phyloP scores from a whole-genome alignment of 345 rosid genomes.

The Punica granatum region DNA sequence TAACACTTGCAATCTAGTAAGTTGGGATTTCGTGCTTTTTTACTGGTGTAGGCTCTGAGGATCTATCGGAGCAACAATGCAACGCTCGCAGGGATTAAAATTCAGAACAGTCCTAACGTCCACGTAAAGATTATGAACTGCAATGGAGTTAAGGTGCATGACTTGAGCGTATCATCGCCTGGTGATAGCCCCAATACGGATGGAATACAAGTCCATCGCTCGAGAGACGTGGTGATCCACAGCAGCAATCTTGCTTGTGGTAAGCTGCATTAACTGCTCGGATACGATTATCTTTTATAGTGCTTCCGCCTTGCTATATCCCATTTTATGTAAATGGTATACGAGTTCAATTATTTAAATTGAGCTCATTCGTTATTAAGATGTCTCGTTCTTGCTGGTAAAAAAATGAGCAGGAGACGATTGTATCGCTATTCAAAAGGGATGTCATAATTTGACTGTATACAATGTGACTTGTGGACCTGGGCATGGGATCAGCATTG shows the following conservation, averaged over 20 bases:
- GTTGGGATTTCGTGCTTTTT: not conserved
- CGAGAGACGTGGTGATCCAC: conserved; percentile 17
- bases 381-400: not conserved
- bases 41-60: conserved; percentile 23
- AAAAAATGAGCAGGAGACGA: conserved; percentile 23
- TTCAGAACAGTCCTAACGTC: conserved; percentile 30
- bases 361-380: too few relatives aligned
- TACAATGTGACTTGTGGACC: conserved; percentile 27
- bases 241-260: conserved; percentile 10
- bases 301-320: not conserved
- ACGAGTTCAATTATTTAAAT: too few relatives aligned
- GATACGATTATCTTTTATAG: not conserved
- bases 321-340: not conserved
- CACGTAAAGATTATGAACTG: conserved; percentile 27
- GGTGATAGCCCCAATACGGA: conserved; percentile 30
- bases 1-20: not conserved
- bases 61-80: conserved; percentile 14
- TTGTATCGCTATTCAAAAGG: conserved; percentile 29
- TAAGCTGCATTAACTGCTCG: not conserved
- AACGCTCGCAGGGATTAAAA: conserved; percentile 9
- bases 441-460: conserved; percentile 24
- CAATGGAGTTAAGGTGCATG: conserved; percentile 12
- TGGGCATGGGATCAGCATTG: conserved; percentile 36
- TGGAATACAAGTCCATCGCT: conserved; percentile 31
- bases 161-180: conserved; percentile 22